Evolutionary conservation across 2,329 filamentous ascomycete species (phyloP).

Genomic region (Scopulariopsis brevicaulis): DNA sequence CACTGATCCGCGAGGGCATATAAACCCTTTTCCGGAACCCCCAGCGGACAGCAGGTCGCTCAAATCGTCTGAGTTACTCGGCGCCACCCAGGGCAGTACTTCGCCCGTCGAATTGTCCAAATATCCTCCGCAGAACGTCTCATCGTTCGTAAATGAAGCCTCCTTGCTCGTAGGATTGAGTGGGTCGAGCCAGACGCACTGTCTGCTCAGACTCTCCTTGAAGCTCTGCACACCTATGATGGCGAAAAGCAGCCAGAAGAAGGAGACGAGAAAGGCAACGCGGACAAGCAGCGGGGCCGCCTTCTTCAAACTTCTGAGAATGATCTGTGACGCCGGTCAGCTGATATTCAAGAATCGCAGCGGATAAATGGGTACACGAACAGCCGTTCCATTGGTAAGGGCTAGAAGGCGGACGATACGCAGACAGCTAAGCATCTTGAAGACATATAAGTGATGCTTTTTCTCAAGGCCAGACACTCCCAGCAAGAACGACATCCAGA

Average conservation of each 20-base stretch:
- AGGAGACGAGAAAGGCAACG: conserved; percentile 86
- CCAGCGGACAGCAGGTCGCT: conserved; percentile 38
- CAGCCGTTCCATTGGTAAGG: conserved; percentile 85
- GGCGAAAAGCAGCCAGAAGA: conserved; percentile 96
- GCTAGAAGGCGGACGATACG: conserved; percentile 85
- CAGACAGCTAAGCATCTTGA: conserved; percentile 92
- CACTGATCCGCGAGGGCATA: conserved; percentile 74
- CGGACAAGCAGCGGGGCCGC: conserved; percentile 84
- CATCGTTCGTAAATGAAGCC: conserved; percentile 47
- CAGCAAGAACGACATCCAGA: conserved; percentile 81
- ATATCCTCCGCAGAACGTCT: conserved; percentile 82
- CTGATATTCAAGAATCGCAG: neutral
- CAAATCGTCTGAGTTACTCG: conserved; percentile 21
- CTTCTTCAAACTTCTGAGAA: conserved; percentile 89
- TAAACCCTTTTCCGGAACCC: conserved; percentile 62
- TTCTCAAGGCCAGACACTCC: conserved; percentile 59
- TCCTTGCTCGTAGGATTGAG: conserved; percentile 39
- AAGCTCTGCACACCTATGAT: conserved; percentile 97
- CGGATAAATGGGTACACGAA: conserved; percentile 32
- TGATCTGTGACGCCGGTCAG: conserved; percentile 48
- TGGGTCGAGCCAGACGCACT: conserved; percentile 68
- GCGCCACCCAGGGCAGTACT: conserved; percentile 56
- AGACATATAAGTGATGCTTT: conserved; percentile 67
- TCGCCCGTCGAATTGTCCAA: conserved; percentile 47
- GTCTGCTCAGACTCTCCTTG: conserved; percentile 67